Base-by-base conservation (phyloP, 2,329 filamentous ascomycete genomes). In the Xylaria arbuscula region DNA sequence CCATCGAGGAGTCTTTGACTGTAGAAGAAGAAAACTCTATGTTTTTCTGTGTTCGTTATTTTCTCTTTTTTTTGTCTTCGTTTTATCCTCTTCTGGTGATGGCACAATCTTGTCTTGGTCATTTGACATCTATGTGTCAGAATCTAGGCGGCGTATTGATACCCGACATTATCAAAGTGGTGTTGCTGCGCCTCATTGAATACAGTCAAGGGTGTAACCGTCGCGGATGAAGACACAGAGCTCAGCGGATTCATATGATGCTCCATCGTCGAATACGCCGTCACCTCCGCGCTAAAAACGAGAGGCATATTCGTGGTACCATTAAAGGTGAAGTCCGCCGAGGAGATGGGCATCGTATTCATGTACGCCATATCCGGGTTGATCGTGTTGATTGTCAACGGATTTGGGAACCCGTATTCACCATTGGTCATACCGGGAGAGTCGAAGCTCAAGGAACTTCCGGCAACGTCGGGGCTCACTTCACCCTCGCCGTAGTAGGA, bases 301-400 rank as follows among this genome's bases (percentile, higher is more conserved):
- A 73, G 67, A 7, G 74, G 71, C 47, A 76, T 71, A 40, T 62
- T 71, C 13, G 72, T 61, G 11, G 72, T 65, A 59, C 67, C 70
- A 28, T 68, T 71, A 47, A 78, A 77, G 17, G 74, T 72, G 63
- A 78, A 78, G 51, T 76, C 74, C 11, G 77, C 76, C 0, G 77
- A 78, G 1, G 77, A 78, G 13, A 78, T 69, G 38, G 76, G 76
- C 69, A 74, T 75, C 6, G 54, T 19, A 22, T 53, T 62, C 56
- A 75, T 73, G n/a, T 75, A 71, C 2, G 71, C 19, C 51, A 75
- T 70, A 3, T 73, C 69, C 13, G 72, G 34, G 40, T 70, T 64
- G 32, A 76, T 64, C 2, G 72, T 56, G 34, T 71, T 66, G 42
- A 75, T 67, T 9, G 72, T 67, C 13, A 76, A 57, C 17, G 62